Evolutionary conservation across 2,329 filamentous ascomycete species (phyloP).

Genomic region (Fusarium denticulatum): DNA sequence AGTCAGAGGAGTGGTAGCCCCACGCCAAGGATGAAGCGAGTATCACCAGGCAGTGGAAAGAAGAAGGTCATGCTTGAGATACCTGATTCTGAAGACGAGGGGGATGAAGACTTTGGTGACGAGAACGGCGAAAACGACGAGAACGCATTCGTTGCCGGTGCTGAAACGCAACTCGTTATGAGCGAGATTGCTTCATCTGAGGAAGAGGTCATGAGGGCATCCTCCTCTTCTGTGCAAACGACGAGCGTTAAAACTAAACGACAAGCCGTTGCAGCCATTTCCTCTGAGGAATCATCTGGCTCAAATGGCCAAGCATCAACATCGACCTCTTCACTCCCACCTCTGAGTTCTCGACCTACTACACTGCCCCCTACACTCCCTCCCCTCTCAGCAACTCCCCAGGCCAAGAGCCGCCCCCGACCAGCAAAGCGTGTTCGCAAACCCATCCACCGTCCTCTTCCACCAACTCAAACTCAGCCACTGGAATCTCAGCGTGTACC

Average conservation of each 20-base stretch:
- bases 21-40: slow-evolving; percentile 35
- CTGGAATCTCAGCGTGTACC: slow-evolving; percentile 61
- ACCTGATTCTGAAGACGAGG: slow-evolving; percentile 61
- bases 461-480: slow-evolving; percentile 45
- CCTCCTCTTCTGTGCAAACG: slow-evolving; percentile 1
- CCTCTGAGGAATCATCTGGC: slow-evolving; percentile 22
- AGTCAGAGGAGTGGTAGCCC: slow-evolving; percentile 26
- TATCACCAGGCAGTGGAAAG: slow-evolving; percentile 30
- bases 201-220: slow-evolving; percentile 25
- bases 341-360: slow-evolving; percentile 29
- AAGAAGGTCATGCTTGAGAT: slow-evolving; percentile 51
- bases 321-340: slow-evolving; percentile 16
- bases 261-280: slow-evolving; percentile 1
- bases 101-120: slow-evolving; percentile 43
- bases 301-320: slow-evolving; percentile 13
- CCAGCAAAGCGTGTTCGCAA: slow-evolving; percentile 39
- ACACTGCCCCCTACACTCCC: slow-evolving; percentile 18
- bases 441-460: slow-evolving; percentile 41
- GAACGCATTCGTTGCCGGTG: slow-evolving; percentile 42
- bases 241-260: background rate
- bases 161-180: slow-evolving; percentile 50
- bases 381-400: slow-evolving; percentile 30
- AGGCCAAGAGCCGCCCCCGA: slow-evolving; percentile 1
- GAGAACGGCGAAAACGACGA: slow-evolving; percentile 27
- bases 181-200: slow-evolving; percentile 46